Evolutionary conservation across 2,329 filamentous ascomycete species (phyloP).

Genomic region (Cyphellophora europaea): DNA sequence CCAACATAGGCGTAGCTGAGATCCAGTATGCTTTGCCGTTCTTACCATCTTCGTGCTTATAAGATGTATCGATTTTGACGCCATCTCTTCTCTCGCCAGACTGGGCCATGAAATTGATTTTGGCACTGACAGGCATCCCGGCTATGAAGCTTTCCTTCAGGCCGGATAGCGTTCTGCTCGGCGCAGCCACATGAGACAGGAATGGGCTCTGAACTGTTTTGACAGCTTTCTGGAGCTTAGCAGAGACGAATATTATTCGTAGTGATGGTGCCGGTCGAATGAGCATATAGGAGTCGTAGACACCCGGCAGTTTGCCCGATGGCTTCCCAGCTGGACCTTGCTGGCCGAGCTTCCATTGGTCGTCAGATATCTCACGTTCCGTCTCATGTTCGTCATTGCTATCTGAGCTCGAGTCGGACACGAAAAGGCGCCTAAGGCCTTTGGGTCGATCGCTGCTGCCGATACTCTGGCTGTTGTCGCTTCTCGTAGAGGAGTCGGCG

Average conservation of each 20-base stretch:
- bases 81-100: slow-evolving; percentile 10
- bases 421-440: slow-evolving; percentile 8
- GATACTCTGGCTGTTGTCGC: slow-evolving; percentile 14
- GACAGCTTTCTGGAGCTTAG: slow-evolving; percentile 19
- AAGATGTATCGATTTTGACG: slow-evolving; percentile 7
- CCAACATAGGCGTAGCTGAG: slow-evolving; percentile 35
- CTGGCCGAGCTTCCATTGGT: slow-evolving; percentile 11
- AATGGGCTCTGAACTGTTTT: slow-evolving; percentile 30
- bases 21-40: slow-evolving; percentile 26
- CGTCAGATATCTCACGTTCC: slow-evolving; percentile 1
- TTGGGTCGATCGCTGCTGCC: slow-evolving; percentile 6
- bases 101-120: slow-evolving; percentile 28
- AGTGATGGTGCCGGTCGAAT: slow-evolving; percentile 21
- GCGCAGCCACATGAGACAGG: slow-evolving; percentile 33
- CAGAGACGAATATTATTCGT: slow-evolving; percentile 25
- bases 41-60: slow-evolving; percentile 10
- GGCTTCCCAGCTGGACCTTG: slow-evolving; percentile 14
- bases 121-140: slow-evolving; percentile 33
- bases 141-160: slow-evolving; percentile 29
- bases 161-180: slow-evolving; percentile 26
- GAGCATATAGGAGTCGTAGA: slow-evolving; percentile 24
- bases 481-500: slow-evolving; percentile 13
- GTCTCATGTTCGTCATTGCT: slow-evolving; percentile 4
- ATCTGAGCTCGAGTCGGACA: slow-evolving; percentile 8
- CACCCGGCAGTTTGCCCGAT: slow-evolving; percentile 22